Evolutionary conservation across 352 stramenopile genomes (phyloP).

Genomic region (Globisporangium canariense): DNA sequence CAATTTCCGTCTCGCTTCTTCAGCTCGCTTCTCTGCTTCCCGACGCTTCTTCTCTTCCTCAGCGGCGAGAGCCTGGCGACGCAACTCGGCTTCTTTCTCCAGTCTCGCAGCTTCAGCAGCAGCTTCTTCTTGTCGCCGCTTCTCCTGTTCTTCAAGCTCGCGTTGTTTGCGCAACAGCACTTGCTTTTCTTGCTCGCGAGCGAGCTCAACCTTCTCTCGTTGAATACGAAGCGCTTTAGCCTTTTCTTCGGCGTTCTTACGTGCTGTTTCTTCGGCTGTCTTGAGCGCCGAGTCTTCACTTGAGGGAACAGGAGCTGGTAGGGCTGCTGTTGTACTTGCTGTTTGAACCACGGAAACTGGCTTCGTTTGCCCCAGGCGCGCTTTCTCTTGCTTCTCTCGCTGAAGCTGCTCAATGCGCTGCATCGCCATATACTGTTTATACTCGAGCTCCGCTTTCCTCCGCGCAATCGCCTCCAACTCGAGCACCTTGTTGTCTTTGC

Average conservation of each 20-base stretch:
- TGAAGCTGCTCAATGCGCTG: constrained; percentile 47
- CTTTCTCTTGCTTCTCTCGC: constrained; percentile 48
- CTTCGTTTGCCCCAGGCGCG: constrained; percentile 34
- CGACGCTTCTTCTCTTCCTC: constrained; percentile 39
- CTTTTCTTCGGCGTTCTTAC: constrained; percentile 31
- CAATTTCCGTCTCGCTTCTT: constrained; percentile 35
- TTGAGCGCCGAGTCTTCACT: constrained; percentile 10
- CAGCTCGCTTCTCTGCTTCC: constrained; percentile 25
- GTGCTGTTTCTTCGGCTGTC: constrained; percentile 20
- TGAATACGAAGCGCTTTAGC: constrained; percentile 18
- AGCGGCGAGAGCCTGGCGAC: constrained; percentile 24
- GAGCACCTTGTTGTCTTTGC: constrained; percentile 16
- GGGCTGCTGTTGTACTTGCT: background rate
- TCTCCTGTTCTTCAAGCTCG: constrained; percentile 19
- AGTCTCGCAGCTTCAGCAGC: constrained; percentile 8
- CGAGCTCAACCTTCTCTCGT: constrained; percentile 12
- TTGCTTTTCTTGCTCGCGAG: constrained; percentile 16
- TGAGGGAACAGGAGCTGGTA: constrained; percentile 6
- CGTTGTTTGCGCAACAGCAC: constrained; percentile 9
- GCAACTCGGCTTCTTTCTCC: constrained; percentile 22
- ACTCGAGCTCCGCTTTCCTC: constrained; percentile 54
- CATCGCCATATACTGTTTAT: constrained; percentile 49
- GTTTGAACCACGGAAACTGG: constrained; percentile 12
- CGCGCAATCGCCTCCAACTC: constrained; percentile 60
- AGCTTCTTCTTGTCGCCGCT: constrained; percentile 27